A percentile compares a stretch with the other conserved stretches of the same genome.
Conservation (phyloP, 176 grass and related monocot genomes). For the Oryza punctata region DNA sequence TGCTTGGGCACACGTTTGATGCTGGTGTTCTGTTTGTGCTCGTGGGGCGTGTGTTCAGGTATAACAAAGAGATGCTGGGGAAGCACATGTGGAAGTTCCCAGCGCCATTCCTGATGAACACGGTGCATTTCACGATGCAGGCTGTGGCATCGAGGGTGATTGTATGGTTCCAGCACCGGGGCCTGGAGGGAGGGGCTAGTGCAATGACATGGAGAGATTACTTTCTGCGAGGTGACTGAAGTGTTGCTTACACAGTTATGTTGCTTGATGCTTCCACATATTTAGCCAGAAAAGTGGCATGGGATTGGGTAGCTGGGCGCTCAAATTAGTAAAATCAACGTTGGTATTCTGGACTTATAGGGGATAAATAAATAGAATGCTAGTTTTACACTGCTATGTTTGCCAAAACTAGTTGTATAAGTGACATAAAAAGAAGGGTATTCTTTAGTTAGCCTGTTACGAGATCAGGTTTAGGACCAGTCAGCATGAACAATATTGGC, state of each 20-base stretch:
- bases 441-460: neutral
- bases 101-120: constrained; percentile 95
- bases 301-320: constrained; percentile 10
- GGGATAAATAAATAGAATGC: neutral
- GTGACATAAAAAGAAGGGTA: neutral
- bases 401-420: constrained; percentile 8
- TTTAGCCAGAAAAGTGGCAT: constrained; percentile 11
- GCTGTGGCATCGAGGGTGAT: constrained; percentile 71
- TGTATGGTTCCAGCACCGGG: constrained; percentile 66
- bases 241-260: constrained; percentile 26
- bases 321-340: constrained; percentile 21
- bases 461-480: neutral
- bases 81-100: constrained; percentile 85
- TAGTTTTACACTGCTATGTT: constrained; percentile 10
- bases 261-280: constrained; percentile 22
- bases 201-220: constrained; percentile 94
- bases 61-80: constrained; percentile 97
- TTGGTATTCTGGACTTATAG: constrained; percentile 8
- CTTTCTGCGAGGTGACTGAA: constrained; percentile 59
- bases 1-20: constrained; percentile 36
- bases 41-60: constrained; percentile 60
- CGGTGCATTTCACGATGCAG: constrained; percentile 98
- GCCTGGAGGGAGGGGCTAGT: constrained; percentile 37
- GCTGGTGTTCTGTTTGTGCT: constrained; percentile 18
- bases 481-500: neutral